Conservation (phyloP, 805 yeast species). For the Lachancea mirantina region DNA sequence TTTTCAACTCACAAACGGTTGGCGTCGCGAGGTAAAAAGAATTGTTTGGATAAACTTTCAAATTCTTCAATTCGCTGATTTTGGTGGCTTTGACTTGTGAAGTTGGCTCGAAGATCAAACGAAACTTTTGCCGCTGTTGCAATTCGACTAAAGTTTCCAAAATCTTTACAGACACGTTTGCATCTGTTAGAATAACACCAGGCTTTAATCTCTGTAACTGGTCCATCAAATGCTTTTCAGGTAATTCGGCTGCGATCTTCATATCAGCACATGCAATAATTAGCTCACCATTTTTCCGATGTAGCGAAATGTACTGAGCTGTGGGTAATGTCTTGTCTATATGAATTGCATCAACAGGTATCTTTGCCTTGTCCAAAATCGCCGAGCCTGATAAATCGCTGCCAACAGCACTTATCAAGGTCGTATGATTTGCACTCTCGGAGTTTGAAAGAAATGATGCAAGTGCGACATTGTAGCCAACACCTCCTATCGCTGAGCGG, state of each 20-base stretch:
- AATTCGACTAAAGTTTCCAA: conserved; percentile 32
- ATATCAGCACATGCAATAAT: conserved; percentile 79
- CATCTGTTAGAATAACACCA: conserved; percentile 51
- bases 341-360: conserved; percentile 24
- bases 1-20: conserved; percentile 52
- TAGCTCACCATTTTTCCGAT: conserved; percentile 54
- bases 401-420: conserved; percentile 56
- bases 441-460: conserved; percentile 42
- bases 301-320: conserved; percentile 70
- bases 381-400: conserved; percentile 47
- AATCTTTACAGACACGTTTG: conserved; percentile 49
- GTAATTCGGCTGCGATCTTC: conserved; percentile 53
- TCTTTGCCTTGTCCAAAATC: conserved; percentile 30
- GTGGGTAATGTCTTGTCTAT: conserved; percentile 31
- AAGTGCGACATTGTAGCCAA: conserved; percentile 70
- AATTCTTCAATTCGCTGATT: conserved; percentile 33
- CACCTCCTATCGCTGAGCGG: conserved; percentile 66
- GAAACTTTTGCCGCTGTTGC: conserved; percentile 22
- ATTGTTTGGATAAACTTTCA: conserved; percentile 44
- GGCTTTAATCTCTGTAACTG: conserved; percentile 42
- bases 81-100: conserved; percentile 54
- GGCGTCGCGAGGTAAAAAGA: conserved; percentile 51
- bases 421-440: conserved; percentile 18
- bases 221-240: conserved; percentile 35
- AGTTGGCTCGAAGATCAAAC: conserved; percentile 68